Base-by-base conservation (phyloP, 1,284 basidiomycete genomes). In the Schizophyllum amplum region DNA sequence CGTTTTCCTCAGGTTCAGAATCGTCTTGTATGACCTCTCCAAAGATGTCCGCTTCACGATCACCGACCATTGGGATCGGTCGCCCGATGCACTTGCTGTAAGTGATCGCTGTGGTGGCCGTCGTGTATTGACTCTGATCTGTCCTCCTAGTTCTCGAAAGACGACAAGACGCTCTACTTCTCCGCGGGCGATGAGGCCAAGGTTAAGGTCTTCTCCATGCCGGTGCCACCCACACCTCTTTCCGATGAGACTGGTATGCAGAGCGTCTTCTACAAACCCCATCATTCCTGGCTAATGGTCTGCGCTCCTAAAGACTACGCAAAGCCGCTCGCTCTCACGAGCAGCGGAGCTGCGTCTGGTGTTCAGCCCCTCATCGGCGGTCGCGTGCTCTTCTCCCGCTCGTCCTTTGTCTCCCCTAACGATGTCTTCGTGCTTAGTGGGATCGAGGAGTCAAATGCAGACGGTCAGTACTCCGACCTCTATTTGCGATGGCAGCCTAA, bases 51-150 rank as follows among this genome's bases (percentile, higher is more conserved):
- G 85, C 24, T 89, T 80, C 67, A 87, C 83, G 0, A 66, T 91
- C 59, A 90, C 90, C 0, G 83, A 89, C 60, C 67, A 78, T 24
- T 96, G 93, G 93, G 92, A 95, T 68, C 82, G 90, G 24, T 90
- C 88, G 27, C 85, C 89, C 0, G 77, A 76, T 60, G 65, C 74
- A 11, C 65, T 92, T 24, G 72, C 75, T 24, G 86, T 88, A 68
- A 66, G 76, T n/a, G 66, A 11, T 53, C 33, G 20, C 15, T 13
- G 47, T 55, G 25, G 4, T 55, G 46, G 11, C 5, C 5, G n/a
- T n/a, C n/a, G n/a, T n/a, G n/a, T n/a, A n/a, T n/a, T n/a, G n/a
- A n/a, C n/a, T n/a, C n/a, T n/a, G n/a, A n/a, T n/a, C n/a, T n/a
- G n/a, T n/a, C n/a, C n/a, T n/a, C n/a, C n/a, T 59, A 90, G 84